Percentiles rank a stretch among this genome's conserved stretches.
These are phyloP conservation scores for Dictyostelium intermedium DNA, from an alignment of 78 protist genomes.

Conservation along the genomic window DNA sequence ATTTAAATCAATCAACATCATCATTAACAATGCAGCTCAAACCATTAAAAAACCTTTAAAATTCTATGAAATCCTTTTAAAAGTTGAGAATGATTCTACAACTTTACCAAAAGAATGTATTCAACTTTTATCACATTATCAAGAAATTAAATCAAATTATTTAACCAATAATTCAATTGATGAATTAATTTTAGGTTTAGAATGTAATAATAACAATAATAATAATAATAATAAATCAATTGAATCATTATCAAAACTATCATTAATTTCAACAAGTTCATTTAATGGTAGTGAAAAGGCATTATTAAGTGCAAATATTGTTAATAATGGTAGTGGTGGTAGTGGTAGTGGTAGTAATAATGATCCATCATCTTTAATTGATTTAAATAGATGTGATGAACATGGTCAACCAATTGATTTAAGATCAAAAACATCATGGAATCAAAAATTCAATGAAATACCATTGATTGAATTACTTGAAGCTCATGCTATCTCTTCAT, in stretches of 20 bases:
- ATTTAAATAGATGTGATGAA: slow-evolving; percentile 10
- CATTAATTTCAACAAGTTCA: not conserved
- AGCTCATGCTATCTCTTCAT: slow-evolving; percentile 56
- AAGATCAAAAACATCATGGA: slow-evolving; percentile 67
- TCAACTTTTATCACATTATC: not conserved
- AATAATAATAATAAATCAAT: not conserved
- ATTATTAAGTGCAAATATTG: not conserved
- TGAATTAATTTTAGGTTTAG: not conserved
- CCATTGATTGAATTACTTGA: slow-evolving; percentile 69
- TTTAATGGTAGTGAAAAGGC: not conserved
- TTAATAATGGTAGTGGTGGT: no score
- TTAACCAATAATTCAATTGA: not conserved
- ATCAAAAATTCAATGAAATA: slow-evolving; percentile 56
- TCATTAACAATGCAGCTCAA: slow-evolving; percentile 87
- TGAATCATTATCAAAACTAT: not conserved
- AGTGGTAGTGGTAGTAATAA: not conserved
- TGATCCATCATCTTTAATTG: not conserved
- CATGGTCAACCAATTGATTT: slow-evolving; percentile 85
- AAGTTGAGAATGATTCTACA: not conserved
- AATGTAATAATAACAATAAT: not conserved
- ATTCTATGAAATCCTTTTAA: not conserved
- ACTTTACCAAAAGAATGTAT: not conserved
- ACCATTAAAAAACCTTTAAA: slow-evolving; percentile 61
- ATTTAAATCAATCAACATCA: slow-evolving; percentile 40
- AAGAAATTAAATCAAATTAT: not conserved